Conservation (phyloP, 1,139 yeast genomes). For the Yamadazyma atmosphaerica region DNA sequence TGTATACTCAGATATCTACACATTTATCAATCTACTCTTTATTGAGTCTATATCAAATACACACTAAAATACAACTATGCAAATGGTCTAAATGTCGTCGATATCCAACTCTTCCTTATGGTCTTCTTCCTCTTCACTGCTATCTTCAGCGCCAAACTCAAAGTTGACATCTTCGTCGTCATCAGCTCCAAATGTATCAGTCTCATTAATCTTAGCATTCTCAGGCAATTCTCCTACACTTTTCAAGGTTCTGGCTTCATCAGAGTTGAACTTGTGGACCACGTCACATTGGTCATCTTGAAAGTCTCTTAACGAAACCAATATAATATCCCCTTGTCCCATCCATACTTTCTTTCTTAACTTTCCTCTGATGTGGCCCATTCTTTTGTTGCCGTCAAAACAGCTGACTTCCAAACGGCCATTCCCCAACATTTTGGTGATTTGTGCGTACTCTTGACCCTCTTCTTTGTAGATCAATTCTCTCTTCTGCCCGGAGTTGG, state of each 20-base stretch:
- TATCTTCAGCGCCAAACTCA: slow-evolving; percentile 96
- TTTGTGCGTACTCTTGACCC: slow-evolving; percentile 98
- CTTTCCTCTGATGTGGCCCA: slow-evolving; percentile 98
- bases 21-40: too few species aligned
- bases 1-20: too few species aligned
- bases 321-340: slow-evolving; percentile 96
- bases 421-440: slow-evolving; percentile 96
- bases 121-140: slow-evolving; percentile 68
- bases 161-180: slow-evolving; percentile 98
- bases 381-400: slow-evolving; percentile 89
- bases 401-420: slow-evolving; percentile 95
- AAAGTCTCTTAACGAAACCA: slow-evolving; percentile 96
- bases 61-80: slow-evolving; percentile 8
- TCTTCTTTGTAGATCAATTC: slow-evolving; percentile 91
- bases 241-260: slow-evolving; percentile 96
- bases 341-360: slow-evolving; percentile 99
- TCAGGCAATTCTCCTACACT: slow-evolving; percentile 96
- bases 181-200: slow-evolving; percentile 95
- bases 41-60: too few species aligned
- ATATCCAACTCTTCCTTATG: slow-evolving; percentile 68
- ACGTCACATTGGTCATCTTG: slow-evolving; percentile 99
- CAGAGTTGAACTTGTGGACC: slow-evolving; percentile 93
- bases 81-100: slow-evolving; percentile 64
- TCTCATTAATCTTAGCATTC: slow-evolving; percentile 94
- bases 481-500: slow-evolving; percentile 87